These are phyloP conservation scores for Hirschfeldia incana DNA, from an alignment of 345 rosid species.

Conservation along the genomic window DNA sequence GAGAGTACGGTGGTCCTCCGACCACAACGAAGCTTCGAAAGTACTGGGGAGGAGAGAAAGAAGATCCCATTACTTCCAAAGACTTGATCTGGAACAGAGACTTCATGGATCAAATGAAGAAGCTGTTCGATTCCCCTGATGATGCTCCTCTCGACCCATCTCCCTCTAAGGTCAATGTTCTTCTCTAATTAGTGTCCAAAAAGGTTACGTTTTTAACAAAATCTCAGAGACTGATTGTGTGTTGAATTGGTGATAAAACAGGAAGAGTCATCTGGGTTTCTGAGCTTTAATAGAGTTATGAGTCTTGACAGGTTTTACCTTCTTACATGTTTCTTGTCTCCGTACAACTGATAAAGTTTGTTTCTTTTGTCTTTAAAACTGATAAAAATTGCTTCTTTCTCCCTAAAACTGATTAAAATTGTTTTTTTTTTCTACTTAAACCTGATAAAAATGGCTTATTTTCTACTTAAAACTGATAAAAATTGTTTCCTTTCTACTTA, in stretches of 20 bases:
- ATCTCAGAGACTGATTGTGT: conserved; percentile 1
- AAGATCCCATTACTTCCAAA: conserved; percentile 84
- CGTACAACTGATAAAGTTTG: not conserved
- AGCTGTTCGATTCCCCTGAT: conserved; percentile 53
- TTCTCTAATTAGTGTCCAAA: not conserved
- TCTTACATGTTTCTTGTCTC: not conserved
- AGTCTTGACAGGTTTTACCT: conserved; percentile 71
- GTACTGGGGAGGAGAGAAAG: conserved; percentile 86
- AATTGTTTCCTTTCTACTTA: not conserved
- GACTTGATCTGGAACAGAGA: conserved; percentile 94
- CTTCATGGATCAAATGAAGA: conserved; percentile 76
- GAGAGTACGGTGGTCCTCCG: conserved; percentile 92
- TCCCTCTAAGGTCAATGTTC: conserved; percentile 51
- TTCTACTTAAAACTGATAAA: not conserved
- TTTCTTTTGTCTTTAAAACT: too few species aligned
- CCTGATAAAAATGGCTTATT: conserved; percentile 1
- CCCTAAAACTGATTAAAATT: conserved; percentile 1
- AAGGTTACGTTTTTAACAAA: not conserved
- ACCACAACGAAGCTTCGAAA: conserved; percentile 69
- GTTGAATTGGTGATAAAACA: conserved; percentile 38
- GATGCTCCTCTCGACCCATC: conserved; percentile 36
- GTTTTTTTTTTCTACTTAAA: not conserved
- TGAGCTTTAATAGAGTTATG: conserved; percentile 89
- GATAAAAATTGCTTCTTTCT: not conserved
- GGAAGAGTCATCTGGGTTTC: conserved; percentile 82